Evolutionary conservation across 2,329 filamentous ascomycete genomes (phyloP).

Genomic region (Cladosporium colombiae): DNA sequence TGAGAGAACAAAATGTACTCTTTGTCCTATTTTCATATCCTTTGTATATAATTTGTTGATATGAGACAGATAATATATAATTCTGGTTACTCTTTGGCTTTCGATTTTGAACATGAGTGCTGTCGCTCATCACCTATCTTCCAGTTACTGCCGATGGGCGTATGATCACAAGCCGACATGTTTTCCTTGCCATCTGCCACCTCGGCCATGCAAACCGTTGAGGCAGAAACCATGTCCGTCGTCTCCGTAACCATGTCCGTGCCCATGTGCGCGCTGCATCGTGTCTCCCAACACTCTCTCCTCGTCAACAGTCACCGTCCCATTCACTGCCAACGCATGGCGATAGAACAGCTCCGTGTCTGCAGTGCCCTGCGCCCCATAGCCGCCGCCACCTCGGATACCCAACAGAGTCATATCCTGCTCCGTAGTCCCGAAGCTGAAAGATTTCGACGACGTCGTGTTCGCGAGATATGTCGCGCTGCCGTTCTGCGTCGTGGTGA

Average conservation of each 20-base stretch:
- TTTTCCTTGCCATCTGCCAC: background rate
- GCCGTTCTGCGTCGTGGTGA: background rate
- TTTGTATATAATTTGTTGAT: slow-evolving; percentile 7
- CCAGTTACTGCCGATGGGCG: background rate
- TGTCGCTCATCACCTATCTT: no score
- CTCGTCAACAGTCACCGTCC: background rate
- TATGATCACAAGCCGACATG: background rate
- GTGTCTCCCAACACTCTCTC: background rate
- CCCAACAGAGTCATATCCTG: background rate
- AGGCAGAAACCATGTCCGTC: background rate
- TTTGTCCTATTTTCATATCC: background rate
- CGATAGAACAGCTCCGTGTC: background rate
- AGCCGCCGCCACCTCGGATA: background rate
- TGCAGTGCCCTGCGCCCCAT: background rate
- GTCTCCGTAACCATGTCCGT: background rate
- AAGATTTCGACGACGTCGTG: background rate
- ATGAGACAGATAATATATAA: slow-evolving; percentile 2
- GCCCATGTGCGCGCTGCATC: background rate
- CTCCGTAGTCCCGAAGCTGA: background rate
- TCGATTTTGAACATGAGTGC: slow-evolving; percentile 47
- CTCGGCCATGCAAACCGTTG: background rate
- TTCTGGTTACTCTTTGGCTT: background rate
- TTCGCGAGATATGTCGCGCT: background rate
- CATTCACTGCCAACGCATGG: background rate
- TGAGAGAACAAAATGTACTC: background rate